phyloP scores from a whole-genome alignment of 1,284 basidiomycete species.

The Filobasidium uniguttulatum region DNA sequence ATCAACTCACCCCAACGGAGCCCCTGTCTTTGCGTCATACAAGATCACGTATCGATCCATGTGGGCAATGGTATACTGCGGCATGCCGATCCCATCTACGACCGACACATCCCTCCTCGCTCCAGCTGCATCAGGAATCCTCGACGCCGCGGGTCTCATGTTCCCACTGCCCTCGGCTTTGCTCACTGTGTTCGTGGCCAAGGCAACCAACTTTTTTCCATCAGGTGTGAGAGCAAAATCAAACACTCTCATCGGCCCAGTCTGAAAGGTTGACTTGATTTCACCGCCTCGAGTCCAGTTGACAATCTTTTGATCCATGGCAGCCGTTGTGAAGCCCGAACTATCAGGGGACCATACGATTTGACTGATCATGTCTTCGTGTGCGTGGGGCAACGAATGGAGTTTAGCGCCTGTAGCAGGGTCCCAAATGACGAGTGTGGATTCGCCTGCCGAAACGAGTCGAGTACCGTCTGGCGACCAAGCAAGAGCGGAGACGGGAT shows the following conservation, averaged over 20 bases:
- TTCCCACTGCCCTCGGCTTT: conserved; percentile 26
- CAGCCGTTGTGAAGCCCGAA: conserved; percentile 76
- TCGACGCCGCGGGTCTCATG: conserved; percentile 27
- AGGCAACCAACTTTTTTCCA: conserved; percentile 62
- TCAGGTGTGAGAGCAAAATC: conserved; percentile 81
- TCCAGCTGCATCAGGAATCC: conserved; percentile 1
- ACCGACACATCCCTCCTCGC: background rate
- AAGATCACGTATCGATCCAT: conserved; percentile 45
- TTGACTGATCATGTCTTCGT: conserved; percentile 72
- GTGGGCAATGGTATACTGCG: background rate
- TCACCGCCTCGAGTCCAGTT: conserved; percentile 71
- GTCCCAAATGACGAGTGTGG: conserved; percentile 73
- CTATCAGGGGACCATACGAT: conserved; percentile 80
- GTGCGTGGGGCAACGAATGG: conserved; percentile 48
- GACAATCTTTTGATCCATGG: conserved; percentile 73
- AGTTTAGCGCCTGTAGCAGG: conserved; percentile 56
- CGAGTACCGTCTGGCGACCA: conserved; percentile 81
- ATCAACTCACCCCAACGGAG: conserved; percentile 26
- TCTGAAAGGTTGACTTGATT: conserved; percentile 53
- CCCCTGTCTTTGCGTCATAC: conserved; percentile 50
- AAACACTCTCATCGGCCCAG: conserved; percentile 68
- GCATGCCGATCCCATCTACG: background rate
- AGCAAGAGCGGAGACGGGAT: conserved; percentile 61
- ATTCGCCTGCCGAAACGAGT: conserved; percentile 66
- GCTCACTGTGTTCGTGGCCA: conserved; percentile 50